A percentile compares a stretch with the other conserved stretches of the same genome.
Evolutionary conservation across 2,329 filamentous ascomycete species (phyloP).

Genomic region (Pseudogymnoascus sp.): DNA sequence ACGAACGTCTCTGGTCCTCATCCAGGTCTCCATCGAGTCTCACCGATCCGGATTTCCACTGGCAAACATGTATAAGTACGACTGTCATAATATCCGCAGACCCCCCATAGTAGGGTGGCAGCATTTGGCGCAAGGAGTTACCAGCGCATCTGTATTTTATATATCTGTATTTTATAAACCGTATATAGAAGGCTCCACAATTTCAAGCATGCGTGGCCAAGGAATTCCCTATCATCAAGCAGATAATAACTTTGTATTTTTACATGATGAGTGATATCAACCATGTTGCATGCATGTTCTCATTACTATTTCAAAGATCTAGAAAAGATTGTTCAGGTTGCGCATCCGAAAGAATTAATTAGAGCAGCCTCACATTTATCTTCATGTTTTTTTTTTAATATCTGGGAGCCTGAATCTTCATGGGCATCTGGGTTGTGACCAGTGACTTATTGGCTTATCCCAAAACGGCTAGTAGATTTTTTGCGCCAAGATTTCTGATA

Average conservation of each 20-base stretch:
- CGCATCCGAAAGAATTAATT: background rate
- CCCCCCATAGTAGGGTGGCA: background rate
- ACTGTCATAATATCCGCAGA: background rate
- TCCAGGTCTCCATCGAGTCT: background rate
- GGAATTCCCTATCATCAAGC: background rate
- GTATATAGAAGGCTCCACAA: background rate
- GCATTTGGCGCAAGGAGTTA: constrained; percentile 5
- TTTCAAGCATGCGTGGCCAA: background rate
- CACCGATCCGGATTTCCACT: background rate
- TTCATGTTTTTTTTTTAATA: background rate
- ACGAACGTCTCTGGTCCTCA: background rate
- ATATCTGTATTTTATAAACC: background rate
- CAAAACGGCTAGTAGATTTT: background rate
- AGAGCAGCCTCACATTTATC: background rate
- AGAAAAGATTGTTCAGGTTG: background rate
- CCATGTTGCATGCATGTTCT: background rate
- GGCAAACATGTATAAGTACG: background rate
- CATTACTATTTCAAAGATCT: background rate
- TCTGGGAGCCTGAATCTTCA: background rate
- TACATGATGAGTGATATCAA: background rate
- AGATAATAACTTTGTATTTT: background rate
- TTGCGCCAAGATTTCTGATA: constrained; percentile 12
- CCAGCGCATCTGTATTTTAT: background rate
- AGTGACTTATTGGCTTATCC: background rate
- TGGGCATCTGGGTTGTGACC: background rate